Percentiles rank a stretch among this genome's conserved stretches.
Conservation (phyloP, 2,329 filamentous ascomycete species). For the Verticillium nubilum region DNA sequence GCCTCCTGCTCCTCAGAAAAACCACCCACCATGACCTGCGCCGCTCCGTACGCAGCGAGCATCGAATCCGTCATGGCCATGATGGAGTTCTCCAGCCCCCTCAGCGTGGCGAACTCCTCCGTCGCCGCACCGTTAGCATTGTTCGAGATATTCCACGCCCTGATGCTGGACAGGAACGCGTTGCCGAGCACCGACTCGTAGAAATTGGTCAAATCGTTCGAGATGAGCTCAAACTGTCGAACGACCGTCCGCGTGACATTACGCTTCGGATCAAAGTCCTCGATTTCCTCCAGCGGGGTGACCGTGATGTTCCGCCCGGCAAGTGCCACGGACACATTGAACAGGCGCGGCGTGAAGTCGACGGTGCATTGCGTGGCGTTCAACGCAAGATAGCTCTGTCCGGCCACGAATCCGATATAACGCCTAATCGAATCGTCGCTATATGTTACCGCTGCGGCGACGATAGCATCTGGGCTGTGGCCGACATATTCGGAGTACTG, state of each 20-base stretch:
- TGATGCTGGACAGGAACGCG: conserved; percentile 25
- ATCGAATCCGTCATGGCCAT: conserved; percentile 15
- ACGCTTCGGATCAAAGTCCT: conserved; percentile 18
- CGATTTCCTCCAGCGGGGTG: conserved; percentile 12
- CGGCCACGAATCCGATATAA: conserved; percentile 23
- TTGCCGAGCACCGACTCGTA: conserved; percentile 28
- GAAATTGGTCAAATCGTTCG: conserved; percentile 29
- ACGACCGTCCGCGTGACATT: conserved; percentile 22
- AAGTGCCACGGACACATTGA: conserved; percentile 22
- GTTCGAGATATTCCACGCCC: conserved; percentile 6
- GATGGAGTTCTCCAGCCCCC: conserved; percentile 12
- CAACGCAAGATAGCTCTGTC: conserved; percentile 20
- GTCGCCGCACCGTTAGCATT: not conserved
- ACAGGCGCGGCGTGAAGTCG: conserved; percentile 19
- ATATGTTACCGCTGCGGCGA: conserved; percentile 23
- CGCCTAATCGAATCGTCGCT: conserved; percentile 14
- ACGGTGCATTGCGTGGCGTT: conserved; percentile 25
- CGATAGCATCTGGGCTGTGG: conserved; percentile 17
- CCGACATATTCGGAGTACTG: conserved; percentile 25
- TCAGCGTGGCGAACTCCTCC: conserved; percentile 4
- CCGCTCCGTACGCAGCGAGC: conserved; percentile 22
- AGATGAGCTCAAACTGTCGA: conserved; percentile 26
- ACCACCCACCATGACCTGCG: conserved; percentile 25
- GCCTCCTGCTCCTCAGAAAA: conserved; percentile 1
- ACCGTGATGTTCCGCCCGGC: conserved; percentile 21